phyloP scores from a whole-genome alignment of 75 land plant species.

The Larix kaempferi region DNA sequence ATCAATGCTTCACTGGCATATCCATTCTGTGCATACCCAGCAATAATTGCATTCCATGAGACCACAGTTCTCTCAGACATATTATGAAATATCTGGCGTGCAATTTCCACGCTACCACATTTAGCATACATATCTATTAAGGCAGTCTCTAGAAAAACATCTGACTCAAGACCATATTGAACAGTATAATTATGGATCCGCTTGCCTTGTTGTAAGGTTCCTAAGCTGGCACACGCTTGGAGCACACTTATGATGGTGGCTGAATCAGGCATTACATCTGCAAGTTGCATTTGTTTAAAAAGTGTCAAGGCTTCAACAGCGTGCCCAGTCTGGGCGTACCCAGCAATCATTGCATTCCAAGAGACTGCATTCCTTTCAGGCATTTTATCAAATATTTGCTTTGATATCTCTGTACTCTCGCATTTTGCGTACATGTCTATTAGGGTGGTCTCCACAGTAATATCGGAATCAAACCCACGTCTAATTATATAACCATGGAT shows the following conservation, averaged over 20 bases:
- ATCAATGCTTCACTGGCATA: conserved; percentile 7
- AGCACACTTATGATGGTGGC: conserved; percentile 15
- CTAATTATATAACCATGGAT: conserved; percentile 9
- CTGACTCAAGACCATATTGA: conserved; percentile 6
- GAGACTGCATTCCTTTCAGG: conserved; percentile 1
- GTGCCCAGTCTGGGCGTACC: conserved; percentile 9
- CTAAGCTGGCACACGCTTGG: conserved; percentile 12
- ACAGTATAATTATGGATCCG: conserved; percentile 6
- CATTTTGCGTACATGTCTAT: conserved; percentile 28
- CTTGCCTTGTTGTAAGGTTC: conserved; percentile 14
- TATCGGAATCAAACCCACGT: conserved; percentile 9
- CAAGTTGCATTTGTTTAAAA: conserved; percentile 14
- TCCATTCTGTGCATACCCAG: conserved; percentile 21
- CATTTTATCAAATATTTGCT: conserved; percentile 11
- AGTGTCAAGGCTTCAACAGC: conserved; percentile 1
- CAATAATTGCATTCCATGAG: conserved; percentile 26
- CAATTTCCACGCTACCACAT: conserved; percentile 20
- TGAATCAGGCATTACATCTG: conserved; percentile 12
- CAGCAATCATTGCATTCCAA: conserved; percentile 26
- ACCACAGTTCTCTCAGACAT: conserved; percentile 2
- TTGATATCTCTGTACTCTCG: background rate
- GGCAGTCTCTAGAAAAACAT: conserved; percentile 15
- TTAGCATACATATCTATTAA: conserved; percentile 26
- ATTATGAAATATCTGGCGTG: conserved; percentile 7
- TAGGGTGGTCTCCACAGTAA: conserved; percentile 8